These are phyloP conservation scores for Ananas comosus DNA, from an alignment of 176 grass and related monocot species.

Conservation along the genomic window DNA sequence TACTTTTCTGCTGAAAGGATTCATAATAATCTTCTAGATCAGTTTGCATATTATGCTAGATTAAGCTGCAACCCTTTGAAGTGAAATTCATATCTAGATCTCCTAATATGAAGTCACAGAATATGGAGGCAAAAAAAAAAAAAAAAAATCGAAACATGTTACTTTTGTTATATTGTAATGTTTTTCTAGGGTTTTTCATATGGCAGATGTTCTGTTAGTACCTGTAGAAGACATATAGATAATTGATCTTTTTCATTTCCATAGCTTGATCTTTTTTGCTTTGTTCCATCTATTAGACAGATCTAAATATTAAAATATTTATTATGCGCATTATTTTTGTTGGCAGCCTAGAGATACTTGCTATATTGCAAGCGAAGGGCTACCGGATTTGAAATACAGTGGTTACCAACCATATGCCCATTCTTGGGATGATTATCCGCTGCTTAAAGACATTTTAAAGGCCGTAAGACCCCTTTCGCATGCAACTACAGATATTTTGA, in stretches of 20 bases:
- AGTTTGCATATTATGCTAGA: too few relatives aligned
- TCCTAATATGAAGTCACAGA: too few relatives aligned
- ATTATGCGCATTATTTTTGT: background rate
- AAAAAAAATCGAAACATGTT: too few relatives aligned
- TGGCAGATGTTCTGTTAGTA: too few relatives aligned
- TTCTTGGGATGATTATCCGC: constrained; percentile 82
- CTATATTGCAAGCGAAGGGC: constrained; percentile 62
- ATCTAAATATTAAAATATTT: background rate
- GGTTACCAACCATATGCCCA: constrained; percentile 50
- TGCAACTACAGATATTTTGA: background rate
- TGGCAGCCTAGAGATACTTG: constrained; percentile 54
- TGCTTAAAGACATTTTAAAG: constrained; percentile 72
- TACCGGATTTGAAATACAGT: constrained; percentile 63
- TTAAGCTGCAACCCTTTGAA: too few relatives aligned
- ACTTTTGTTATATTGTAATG: too few relatives aligned
- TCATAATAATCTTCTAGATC: too few relatives aligned
- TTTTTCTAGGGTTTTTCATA: too few relatives aligned
- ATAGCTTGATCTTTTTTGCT: background rate
- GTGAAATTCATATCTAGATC: too few relatives aligned
- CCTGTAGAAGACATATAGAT: too few relatives aligned
- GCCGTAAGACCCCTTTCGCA: constrained; percentile 23
- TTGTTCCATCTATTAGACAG: background rate
- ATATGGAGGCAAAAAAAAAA: too few relatives aligned
- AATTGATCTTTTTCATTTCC: background rate
- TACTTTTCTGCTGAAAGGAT: too few relatives aligned